Evolutionary conservation across 306 rosid species (phyloP), one percentile per base, ranked within the genome.

Genomic region (Luffa aegyptiaca): DNA sequence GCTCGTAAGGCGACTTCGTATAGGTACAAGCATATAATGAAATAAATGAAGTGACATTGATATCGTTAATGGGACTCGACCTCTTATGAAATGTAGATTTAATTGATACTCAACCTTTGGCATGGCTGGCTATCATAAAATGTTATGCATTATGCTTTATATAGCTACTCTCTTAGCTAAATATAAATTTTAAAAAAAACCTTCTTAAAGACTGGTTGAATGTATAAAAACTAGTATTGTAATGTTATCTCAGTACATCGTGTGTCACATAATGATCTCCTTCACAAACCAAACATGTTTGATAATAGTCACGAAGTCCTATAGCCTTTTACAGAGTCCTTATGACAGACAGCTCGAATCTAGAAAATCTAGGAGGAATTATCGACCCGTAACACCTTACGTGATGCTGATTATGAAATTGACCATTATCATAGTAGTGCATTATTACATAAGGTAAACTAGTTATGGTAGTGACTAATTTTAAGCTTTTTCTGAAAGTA

Each of bases 1-100:
- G 92, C 80, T 88, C 85, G 39, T 91, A 85, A 82, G 73, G 58
- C 14, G 21, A 69, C 33, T 41, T 42, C 71, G 58, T 83, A 44
- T 26, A 80, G 61, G 12, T 66, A 65, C 18, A 35, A 63, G 69
- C 42, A 12, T 66, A 39, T 83, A 5, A 48, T 6, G 61, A 70
- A 77, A 69, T 71, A 64, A 51, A 79, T 55, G 73, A 41, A 62
- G 71, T 62, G 73, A 65, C 53, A 26, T 21, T 26, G 41, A 21
- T 12, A 71, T 46, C 16, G 18, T 26, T n/a, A 3, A 46, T 11
- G 41, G 13, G 18, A 71, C 77, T 41, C 13, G 10, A 37, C 51
- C 20, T 45, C 59, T 44, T 70, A 13, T 48, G 77, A 48, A 72
- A 72, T 70, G 55, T 72, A 72, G 77, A 72, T 72, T 26, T 72